Evolutionary conservation across 148 eudicot species (phyloP).

Genomic region (Nepenthes gracilis): DNA sequence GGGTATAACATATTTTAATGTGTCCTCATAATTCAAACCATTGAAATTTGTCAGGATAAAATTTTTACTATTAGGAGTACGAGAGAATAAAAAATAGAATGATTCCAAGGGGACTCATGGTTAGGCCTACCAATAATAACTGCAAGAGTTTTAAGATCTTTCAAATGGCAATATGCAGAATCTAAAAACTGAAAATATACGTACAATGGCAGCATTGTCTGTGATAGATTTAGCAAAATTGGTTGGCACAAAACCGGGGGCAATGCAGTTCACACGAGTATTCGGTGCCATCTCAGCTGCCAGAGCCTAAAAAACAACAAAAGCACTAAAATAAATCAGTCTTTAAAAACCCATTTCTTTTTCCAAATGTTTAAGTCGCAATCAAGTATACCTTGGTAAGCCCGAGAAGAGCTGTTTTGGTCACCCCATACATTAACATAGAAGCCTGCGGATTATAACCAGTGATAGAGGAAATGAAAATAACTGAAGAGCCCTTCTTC

Average conservation of each 20-base stretch:
- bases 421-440: constrained; percentile 82
- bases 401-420: constrained; percentile 89
- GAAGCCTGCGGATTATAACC: constrained; percentile 44
- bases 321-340: neutral
- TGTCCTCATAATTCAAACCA: too few species aligned
- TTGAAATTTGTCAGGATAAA: too few species aligned
- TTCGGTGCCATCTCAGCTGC: constrained; percentile 89
- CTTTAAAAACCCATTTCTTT: neutral
- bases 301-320: constrained; percentile 39
- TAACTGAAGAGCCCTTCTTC: constrained; percentile 56
- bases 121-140: too few species aligned
- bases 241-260: constrained; percentile 94
- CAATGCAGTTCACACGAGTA: constrained; percentile 88
- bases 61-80: too few species aligned
- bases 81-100: too few species aligned
- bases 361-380: neutral
- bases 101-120: too few species aligned
- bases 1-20: too few species aligned
- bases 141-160: too few species aligned
- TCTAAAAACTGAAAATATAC: constrained; percentile 10
- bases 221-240: constrained; percentile 56
- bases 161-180: too few species aligned
- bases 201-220: constrained; percentile 35
- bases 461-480: constrained; percentile 63
- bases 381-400: constrained; percentile 65